Evolutionary conservation across 2,329 filamentous ascomycete genomes (phyloP), one percentile per base, ranked within the genome.

Genomic region (Bipolaris oryzae): DNA sequence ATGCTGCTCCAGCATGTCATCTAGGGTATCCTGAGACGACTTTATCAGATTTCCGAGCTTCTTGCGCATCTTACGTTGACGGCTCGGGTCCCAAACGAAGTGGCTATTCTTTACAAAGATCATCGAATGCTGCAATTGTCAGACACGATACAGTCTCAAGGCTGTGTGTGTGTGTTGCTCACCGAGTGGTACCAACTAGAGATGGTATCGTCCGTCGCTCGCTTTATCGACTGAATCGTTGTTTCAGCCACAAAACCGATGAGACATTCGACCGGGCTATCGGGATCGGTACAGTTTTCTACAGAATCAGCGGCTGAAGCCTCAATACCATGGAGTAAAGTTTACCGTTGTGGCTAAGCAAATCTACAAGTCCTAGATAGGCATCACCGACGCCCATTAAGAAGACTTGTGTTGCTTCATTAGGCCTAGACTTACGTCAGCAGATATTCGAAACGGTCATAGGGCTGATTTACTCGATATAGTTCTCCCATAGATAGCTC

Each of bases 401-500:
- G 71, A 96, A 90, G 15, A 98, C 85, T 50, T 94, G 86, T 5
- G 88, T 87, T 0, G 85, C 82, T 2, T 89, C 81, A 53, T 80
- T 84, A 48, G 88, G 87, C 31, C 74, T 77, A 38, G 7, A 4
- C 7, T 38, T 66, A 44, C 62, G 63, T 60, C 38, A 62, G 31
- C 25, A 31, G 16, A n/a, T 15, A 5, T 7, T 21, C n/a, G 0
- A 28, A 41, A 15, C 11, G 3, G 7, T 33, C 18, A 16, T 6
- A 23, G 6, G 4, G 4, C 21, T 18, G 15, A 64, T 80, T 67
- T 76, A 86, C 80, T 96, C 91, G 18, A 99, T 87, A 71, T 97
- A 97, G 72, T 99, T 99, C 67, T 97, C 93, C 95, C 95, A 99
- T 13, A 99, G 80, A 70, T 96, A 98, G 58, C 85, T 87, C 4